Base-by-base conservation (phyloP, 2,329 filamentous ascomycete genomes). In the Macrophomina phaseolina region DNA sequence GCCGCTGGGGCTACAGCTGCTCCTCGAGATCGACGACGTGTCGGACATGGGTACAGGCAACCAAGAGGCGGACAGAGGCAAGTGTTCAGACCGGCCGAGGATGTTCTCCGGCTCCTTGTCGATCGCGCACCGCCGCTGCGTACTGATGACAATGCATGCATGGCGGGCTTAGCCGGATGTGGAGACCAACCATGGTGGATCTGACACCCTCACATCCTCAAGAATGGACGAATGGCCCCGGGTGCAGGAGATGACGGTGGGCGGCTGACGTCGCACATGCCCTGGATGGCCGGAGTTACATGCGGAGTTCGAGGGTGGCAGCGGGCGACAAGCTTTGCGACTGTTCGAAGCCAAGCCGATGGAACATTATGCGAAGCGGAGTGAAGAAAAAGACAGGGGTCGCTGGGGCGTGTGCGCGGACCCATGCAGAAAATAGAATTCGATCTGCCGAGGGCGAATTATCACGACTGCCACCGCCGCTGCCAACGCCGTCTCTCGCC, bases 401-500 rank as follows among this genome's bases (percentile, higher is more conserved):
- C 4, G 14, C 16, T 4, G 28, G 28, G 7, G 14, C 40, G 42
- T 23, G 56, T 14, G 58, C 46, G 30, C 40, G 14, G 40, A 28
- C 52, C 52, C n/a, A n/a, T 12, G 16, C 36, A 36, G n/a, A 62
- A 48, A 30, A 49, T 62, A 62, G 58, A 36, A 30, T 4, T 40
- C 32, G 58, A 49, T 62, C 58, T 23, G 42, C 42, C 11, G 58
- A n/a, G 5, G 12, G 30, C 58, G 45, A 49, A 36, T 14, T 38
- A 60, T 38, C 32, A 38, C 55, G 32, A 38, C 52, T 14, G 56
- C 56, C 42, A 23, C 28, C 7, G 36, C 18, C 38, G 23, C 52
- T 11, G 32, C 58, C 58, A 62, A 62, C 58, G 38, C 58, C 58
- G 9, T 49, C 58, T 8, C 42, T n/a, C 52, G 14, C 38, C 36